These are phyloP conservation scores for Capniomyces stellatus DNA, from an alignment of 371 early-diverging fungal genomes.

Conservation along the genomic window DNA sequence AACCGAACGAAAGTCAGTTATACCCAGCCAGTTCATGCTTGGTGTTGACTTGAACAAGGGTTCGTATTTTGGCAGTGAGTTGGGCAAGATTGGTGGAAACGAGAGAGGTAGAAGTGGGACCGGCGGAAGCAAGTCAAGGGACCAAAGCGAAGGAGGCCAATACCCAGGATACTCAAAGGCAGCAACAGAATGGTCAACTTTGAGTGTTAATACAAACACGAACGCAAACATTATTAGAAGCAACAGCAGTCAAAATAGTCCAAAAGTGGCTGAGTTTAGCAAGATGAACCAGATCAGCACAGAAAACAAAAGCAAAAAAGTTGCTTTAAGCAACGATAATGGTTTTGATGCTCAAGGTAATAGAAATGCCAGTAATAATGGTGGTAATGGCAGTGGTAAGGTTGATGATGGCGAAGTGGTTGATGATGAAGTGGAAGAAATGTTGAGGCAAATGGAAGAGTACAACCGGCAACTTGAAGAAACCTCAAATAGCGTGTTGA, in stretches of 20 bases:
- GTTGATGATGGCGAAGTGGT: not conserved
- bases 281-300: not conserved
- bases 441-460: constrained; percentile 19
- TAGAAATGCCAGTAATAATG: not conserved
- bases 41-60: not conserved
- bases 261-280: not conserved
- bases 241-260: not conserved
- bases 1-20: not conserved
- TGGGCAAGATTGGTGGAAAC: not conserved
- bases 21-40: too few relatives aligned
- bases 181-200: too few relatives aligned
- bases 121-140: not conserved
- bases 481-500: not conserved
- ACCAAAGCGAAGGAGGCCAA: not conserved
- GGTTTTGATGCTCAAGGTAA: not conserved
- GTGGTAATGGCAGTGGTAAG: not conserved
- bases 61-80: not conserved
- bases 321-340: not conserved
- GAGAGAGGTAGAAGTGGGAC: not conserved
- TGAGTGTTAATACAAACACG: too few relatives aligned
- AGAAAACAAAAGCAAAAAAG: not conserved
- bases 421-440: constrained; percentile 16
- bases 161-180: too few relatives aligned
- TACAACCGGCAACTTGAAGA: constrained; percentile 15
- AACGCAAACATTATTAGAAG: not conserved